Evolutionary conservation across 2,329 filamentous ascomycete genomes (phyloP), one percentile per base, ranked within the genome.

Genomic region (Annulohypoxylon truncatum): DNA sequence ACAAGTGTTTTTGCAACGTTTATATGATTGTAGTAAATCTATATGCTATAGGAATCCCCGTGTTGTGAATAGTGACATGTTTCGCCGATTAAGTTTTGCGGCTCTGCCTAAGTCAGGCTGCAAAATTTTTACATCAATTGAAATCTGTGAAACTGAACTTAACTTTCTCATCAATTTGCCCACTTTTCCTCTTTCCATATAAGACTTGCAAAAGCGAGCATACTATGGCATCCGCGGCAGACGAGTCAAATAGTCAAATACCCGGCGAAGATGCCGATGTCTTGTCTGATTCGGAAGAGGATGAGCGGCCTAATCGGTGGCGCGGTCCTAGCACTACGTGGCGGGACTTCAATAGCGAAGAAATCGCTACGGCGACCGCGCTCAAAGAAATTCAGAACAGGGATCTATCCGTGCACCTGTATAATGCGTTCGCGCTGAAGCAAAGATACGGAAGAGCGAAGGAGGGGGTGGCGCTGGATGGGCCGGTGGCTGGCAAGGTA

Each of bases 321-420:
- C 82, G 77, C n/a, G 92, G 93, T 0, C 79, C 85, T 1, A 78
- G 85, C 13, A 85, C 85, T 31, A 90, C 89, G 70, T 97, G 94
- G 93, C 82, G 81, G 57, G 73, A 78, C 8, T 80, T 87, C 61
- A 93, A 90, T 1, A 80, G 82, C 52, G 79, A 85, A 29, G 92
- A 94, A 64, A 85, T 90, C 12, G 83, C 84, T 6, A 83, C 92
- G 1, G 85, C 86, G 62, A 81, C 84, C 4, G 89, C 90, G 6
- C 81, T 97, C 59, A 85, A 90, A 62, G 84, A 87, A 47, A 76
- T 89, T 13, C 83, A 87, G 33, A 86, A 90, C 38, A 82, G 85
- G 56, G 90, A 97, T 75, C 80, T 97, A 9, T 83, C 87, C 0
- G 79, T 90, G 46, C 94, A 97, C 79, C 81, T 97, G 4, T 97